phyloP scores from a whole-genome alignment of 78 protist genomes.

The Isochrysis galbana region DNA sequence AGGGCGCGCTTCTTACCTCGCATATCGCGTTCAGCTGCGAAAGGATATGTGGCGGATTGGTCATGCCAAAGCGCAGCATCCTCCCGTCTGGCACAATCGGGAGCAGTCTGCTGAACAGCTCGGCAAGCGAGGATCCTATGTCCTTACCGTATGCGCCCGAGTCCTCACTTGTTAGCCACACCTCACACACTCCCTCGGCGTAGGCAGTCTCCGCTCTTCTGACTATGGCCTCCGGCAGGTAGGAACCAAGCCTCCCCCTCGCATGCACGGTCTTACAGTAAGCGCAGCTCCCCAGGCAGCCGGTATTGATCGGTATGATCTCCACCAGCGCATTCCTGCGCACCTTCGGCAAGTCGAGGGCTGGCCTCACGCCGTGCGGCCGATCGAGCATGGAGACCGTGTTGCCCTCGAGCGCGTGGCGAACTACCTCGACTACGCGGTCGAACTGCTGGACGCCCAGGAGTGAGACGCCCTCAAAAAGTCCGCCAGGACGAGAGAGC shows the following conservation, averaged over 20 bases:
- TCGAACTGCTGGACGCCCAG: slow-evolving; percentile 70
- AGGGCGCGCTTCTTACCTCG: no score
- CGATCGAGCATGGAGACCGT: slow-evolving; percentile 38
- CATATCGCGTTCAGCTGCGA: slow-evolving; percentile 56
- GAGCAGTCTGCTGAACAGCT: slow-evolving; percentile 29
- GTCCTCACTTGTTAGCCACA: slow-evolving; percentile 72
- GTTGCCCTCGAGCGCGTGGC: slow-evolving; percentile 58
- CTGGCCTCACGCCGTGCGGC: slow-evolving; percentile 32
- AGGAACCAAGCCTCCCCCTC: slow-evolving; percentile 57
- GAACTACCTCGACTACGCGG: slow-evolving; percentile 68
- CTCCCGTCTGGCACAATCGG: slow-evolving; percentile 59
- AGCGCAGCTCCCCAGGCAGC: slow-evolving; percentile 73
- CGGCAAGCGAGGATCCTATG: slow-evolving; percentile 15
- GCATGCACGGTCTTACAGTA: slow-evolving; percentile 83
- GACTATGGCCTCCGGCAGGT: background rate
- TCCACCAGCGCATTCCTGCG: slow-evolving; percentile 68
- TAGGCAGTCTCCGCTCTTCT: background rate
- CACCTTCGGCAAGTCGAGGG: slow-evolving; percentile 68
- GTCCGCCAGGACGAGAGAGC: no score
- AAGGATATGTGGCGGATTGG: slow-evolving; percentile 73
- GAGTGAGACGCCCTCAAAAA: slow-evolving; percentile 7
- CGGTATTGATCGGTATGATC: slow-evolving; percentile 63
- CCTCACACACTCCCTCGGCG: slow-evolving; percentile 66
- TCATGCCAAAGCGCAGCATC: slow-evolving; percentile 74
- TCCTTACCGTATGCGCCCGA: slow-evolving; percentile 73